Percentiles rank a stretch among this genome's conserved stretches.
phyloP scores from a whole-genome alignment of 208 protist species.

The Balamuthia mandrillaris region DNA sequence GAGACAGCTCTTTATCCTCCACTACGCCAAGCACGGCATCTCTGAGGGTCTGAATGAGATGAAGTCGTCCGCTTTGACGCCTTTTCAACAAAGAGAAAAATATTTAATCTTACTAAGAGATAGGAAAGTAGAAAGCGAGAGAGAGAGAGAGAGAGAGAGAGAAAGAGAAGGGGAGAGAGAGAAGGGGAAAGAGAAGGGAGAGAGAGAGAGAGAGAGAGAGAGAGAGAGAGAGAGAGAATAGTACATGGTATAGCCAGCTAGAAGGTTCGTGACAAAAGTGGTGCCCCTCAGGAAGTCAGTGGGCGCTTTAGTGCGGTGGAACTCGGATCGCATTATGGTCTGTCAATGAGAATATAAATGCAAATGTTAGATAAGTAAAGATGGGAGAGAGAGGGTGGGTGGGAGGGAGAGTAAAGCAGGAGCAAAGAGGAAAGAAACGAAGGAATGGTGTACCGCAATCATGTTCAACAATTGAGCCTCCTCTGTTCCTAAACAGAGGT shows the following conservation, averaged over 20 bases:
- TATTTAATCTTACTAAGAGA: neutral
- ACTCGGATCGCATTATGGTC: constrained; percentile 4
- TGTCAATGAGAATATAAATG: neutral
- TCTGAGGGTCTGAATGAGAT: constrained; percentile 19
- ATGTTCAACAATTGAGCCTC: constrained; percentile 11
- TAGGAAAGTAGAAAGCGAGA: neutral
- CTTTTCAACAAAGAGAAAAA: neutral
- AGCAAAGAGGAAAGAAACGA: neutral
- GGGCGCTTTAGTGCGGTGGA: neutral
- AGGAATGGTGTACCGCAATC: neutral
- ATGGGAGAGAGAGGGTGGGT: neutral
- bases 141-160: neutral
- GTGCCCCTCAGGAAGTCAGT: neutral
- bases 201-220: neutral
- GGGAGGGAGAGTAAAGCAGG: neutral
- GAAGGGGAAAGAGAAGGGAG: neutral
- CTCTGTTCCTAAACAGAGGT: constrained; percentile 10
- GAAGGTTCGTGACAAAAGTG: constrained; percentile 1
- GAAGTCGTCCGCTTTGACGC: neutral
- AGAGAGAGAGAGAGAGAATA: neutral
- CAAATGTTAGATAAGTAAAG: too few relatives aligned
- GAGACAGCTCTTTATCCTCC: constrained; percentile 6
- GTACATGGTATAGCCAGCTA: constrained; percentile 20
- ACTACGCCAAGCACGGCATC: neutral
- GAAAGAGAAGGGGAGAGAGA: neutral